Conservation (phyloP, 208 protist species). For the Crithidia expoeki region DNA sequence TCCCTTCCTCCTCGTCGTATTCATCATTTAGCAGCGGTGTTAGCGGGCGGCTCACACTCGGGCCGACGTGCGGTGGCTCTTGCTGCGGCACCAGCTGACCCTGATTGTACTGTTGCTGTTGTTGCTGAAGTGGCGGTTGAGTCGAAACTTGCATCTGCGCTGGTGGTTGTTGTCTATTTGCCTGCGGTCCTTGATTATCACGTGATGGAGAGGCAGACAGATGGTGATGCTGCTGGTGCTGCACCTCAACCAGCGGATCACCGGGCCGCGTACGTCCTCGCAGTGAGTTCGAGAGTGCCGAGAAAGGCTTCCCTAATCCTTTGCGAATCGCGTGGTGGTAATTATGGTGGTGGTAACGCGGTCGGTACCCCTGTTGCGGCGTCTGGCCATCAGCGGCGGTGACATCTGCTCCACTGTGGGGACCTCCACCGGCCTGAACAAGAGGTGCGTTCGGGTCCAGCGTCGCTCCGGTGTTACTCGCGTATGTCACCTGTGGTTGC, state of each 20-base stretch:
- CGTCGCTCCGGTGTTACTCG: slow-evolving; percentile 13
- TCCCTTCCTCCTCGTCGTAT: slow-evolving; percentile 12
- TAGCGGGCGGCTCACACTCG: slow-evolving; percentile 31
- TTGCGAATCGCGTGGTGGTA: slow-evolving; percentile 13
- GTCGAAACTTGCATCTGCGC: neutral
- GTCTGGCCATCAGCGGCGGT: too few relatives aligned
- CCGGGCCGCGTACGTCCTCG: slow-evolving; percentile 3
- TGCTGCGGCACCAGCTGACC: neutral
- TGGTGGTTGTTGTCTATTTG: neutral
- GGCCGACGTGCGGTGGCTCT: slow-evolving; percentile 26
- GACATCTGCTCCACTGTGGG: too few relatives aligned
- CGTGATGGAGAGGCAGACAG: neutral
- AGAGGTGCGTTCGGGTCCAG: neutral
- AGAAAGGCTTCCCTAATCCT: slow-evolving; percentile 1
- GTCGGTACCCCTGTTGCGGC: neutral
- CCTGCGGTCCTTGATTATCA: neutral
- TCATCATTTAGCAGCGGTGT: slow-evolving; percentile 32
- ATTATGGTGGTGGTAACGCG: slow-evolving; percentile 2
- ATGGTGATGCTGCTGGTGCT: neutral
- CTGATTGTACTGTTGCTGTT: neutral
- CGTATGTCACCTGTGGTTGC: slow-evolving; percentile 26
- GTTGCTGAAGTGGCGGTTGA: slow-evolving; percentile 3
- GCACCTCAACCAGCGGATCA: slow-evolving; percentile 1
- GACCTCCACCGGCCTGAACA: neutral
- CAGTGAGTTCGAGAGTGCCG: slow-evolving; percentile 18